Evolutionary conservation across 768 basidiomycete genomes (phyloP), one percentile per base, ranked within the genome.

Genomic region (Tulasnella sp.): DNA sequence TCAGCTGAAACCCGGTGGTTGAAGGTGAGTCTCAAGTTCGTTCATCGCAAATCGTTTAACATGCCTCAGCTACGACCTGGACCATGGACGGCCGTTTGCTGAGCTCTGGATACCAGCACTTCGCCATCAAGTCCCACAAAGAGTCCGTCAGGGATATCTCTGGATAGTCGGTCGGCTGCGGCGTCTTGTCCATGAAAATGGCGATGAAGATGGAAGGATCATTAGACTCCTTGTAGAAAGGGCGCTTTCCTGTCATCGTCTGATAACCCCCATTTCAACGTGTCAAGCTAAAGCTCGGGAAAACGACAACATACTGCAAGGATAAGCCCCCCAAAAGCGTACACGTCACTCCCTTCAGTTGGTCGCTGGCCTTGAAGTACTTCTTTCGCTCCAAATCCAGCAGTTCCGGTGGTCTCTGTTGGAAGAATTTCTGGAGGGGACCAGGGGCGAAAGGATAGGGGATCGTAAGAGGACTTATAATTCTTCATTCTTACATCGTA

Each of bases 101-200:
- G 2, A 16, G 16, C 16, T 48, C 46, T 1, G 16, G 3, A 20
- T 18, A 0, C 46, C 46, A 48, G 6, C 46, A 48, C 61, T 39
- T 77, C 46, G 3, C 20, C 32, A 77, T 26, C 35, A 67, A 77
- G 61, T 23, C 32, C 75, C 75, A 77, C 35, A 77, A 26, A 4
- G 26, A 20, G 16, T 35, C 75, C 26, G 18, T 29, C 5, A 23
- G 11, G n/a, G 75, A 46, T 0, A 44, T 26, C 10, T 69, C 16
- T 3, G 20, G 75, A 48, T 74, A 42, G 37, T 26, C 20, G 23
- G 67, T 15, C 15, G 32, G 55, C 3, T 37, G 11, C 6, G 75
- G 75, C 3, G 29, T 10, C 18, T 69, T 11, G 1, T 37, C 57
- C 10, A 7, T 10, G n/a, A 23, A 35, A 4, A 77, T 42, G 1